A percentile compares a stretch with the other conserved stretches of the same genome.
Conservation (phyloP, 2,329 filamentous ascomycete genomes). For the Sordariomycetes sp. region DNA sequence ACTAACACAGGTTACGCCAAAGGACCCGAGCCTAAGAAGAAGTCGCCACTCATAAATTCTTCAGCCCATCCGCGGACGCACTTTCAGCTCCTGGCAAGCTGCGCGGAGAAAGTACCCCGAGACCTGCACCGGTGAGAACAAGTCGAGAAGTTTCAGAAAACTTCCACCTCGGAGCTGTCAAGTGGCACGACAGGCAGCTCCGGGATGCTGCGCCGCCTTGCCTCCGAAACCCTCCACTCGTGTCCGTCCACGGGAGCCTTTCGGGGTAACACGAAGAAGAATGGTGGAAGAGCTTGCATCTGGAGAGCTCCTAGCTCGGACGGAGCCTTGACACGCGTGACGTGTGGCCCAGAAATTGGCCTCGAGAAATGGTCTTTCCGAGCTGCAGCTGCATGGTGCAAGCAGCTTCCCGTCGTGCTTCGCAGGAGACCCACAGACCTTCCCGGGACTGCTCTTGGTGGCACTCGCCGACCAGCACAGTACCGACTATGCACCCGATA, state of each 20-base stretch:
- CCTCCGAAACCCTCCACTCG: background rate
- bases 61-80: too few species aligned
- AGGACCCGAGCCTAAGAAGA: too few species aligned
- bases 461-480: too few species aligned
- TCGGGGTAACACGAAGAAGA: background rate
- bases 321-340: background rate
- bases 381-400: conserved; percentile 1
- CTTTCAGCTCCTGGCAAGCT: too few species aligned
- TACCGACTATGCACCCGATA: too few species aligned
- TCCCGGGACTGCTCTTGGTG: too few species aligned
- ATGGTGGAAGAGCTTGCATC: background rate
- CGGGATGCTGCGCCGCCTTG: background rate
- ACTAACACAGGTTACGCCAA: too few species aligned
- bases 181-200: background rate
- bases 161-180: background rate
- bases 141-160: background rate
- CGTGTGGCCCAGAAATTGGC: too few species aligned
- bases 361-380: too few species aligned
- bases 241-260: background rate
- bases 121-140: background rate
- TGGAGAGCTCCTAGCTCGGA: background rate
- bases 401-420: background rate
- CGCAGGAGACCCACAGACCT: too few species aligned
- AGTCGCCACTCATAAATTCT: too few species aligned
- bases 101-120: too few species aligned